Evolutionary conservation across 805 yeast genomes (phyloP).

Genomic region (Suhomyces pyralidae): DNA sequence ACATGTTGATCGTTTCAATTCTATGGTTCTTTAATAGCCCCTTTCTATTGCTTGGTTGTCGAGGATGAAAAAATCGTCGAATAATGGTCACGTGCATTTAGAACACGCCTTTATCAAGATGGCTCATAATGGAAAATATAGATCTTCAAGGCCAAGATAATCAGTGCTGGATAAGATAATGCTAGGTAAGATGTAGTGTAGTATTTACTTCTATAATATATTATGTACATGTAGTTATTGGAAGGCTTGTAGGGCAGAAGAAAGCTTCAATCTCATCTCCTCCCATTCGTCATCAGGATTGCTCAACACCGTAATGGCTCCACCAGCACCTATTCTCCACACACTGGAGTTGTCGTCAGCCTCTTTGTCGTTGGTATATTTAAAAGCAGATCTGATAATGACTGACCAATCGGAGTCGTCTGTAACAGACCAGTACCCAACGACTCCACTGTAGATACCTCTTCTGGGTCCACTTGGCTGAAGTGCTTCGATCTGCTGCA

Average conservation of each 20-base stretch:
- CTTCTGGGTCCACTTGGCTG: slow-evolving; percentile 50
- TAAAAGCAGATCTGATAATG: slow-evolving; percentile 78
- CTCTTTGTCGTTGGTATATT: slow-evolving; percentile 50
- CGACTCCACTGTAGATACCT: slow-evolving; percentile 91
- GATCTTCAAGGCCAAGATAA: too few relatives aligned
- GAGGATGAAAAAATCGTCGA: slow-evolving; percentile 3
- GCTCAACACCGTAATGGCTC: slow-evolving; percentile 91
- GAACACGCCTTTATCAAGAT: neutral
- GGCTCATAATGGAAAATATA: neutral
- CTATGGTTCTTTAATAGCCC: neutral
- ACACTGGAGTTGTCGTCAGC: slow-evolving; percentile 20
- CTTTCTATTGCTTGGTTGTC: neutral
- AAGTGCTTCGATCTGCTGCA: slow-evolving; percentile 55
- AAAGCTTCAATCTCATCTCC: slow-evolving; percentile 80
- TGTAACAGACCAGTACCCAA: slow-evolving; percentile 90
- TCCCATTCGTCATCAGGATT: slow-evolving; percentile 84
- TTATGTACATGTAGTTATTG: slow-evolving; percentile 4
- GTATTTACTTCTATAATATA: neutral
- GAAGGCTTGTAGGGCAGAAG: slow-evolving; percentile 77
- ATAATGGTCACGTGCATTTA: neutral
- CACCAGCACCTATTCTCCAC: slow-evolving; percentile 97
- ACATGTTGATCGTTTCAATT: slow-evolving; percentile 38
- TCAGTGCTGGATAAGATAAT: too few relatives aligned
- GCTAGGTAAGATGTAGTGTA: neutral
- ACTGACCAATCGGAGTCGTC: slow-evolving; percentile 96